Evolutionary conservation across 306 rosid genomes (phyloP), one percentile per base, ranked within the genome.

Genomic region (Astragalus glycyphyllos): DNA sequence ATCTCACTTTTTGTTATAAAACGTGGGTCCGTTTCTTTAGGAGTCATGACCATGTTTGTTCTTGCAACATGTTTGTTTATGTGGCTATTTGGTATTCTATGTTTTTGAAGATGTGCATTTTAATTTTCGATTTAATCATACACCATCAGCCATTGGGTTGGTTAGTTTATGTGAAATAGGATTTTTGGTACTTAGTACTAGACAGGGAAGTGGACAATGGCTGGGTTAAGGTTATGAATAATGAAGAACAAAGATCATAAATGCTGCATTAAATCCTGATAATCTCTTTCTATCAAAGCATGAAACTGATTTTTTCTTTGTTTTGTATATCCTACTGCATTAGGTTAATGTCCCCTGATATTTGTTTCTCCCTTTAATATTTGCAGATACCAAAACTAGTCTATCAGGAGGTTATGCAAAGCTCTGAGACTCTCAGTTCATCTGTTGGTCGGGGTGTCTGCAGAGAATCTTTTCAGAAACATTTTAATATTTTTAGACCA

Each of bases 321-420:
- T 32, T 12, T 32, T 15, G 10, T 17, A 45, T 64, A 17, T 48
- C 42, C 35, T 32, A 53, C 45, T 49, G 62, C 35, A 26, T 70
- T n/a, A 11, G 46, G 68, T 59, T 51, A 11, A 9, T 58, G 8
- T 61, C n/a, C 29, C 20, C n/a, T 60, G 41, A 37, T 17, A 6
- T 37, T 15, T 73, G 6, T 26, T 65, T 13, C 35, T 14, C 35
- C 55, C 4, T 46, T 46, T 3, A 50, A 16, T 38, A 7, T 72
- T 35, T 16, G 56, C 83, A 88, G 97, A 69, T 90, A 64, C 97
- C 97, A 5, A 90, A 83, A 76, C 86, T 88, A 40, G 83, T 90
- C 65, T 78, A 81, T 73, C 72, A 13, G 77, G 97, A 86, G 46
- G 49, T 80, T 77, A 72, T 80, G 62, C 84, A 34, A 23, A 80